Evolutionary conservation across 768 basidiomycete genomes (phyloP).

Genomic region (Hypholoma fasciculare): DNA sequence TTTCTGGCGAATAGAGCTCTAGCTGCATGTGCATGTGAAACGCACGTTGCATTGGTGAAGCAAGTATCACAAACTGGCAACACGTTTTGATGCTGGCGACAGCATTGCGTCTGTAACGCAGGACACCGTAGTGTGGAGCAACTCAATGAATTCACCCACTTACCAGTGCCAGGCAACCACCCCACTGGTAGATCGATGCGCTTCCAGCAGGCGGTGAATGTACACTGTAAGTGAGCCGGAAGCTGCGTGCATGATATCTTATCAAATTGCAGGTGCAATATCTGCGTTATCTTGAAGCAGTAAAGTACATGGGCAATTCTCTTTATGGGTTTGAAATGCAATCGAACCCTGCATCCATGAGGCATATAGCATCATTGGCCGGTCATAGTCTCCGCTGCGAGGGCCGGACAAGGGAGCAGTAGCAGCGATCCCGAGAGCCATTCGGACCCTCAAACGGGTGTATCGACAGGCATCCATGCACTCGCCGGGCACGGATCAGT

Average conservation of each 20-base stretch:
- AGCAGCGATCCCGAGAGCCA: background rate
- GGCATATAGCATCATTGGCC: background rate
- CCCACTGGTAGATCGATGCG: no score
- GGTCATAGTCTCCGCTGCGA: background rate
- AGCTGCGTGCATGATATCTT: no score
- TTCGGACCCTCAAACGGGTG: background rate
- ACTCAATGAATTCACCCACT: background rate
- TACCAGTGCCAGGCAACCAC: no score
- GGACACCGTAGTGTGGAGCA: background rate
- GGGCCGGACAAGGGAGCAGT: background rate
- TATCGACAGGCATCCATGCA: background rate
- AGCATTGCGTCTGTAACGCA: background rate
- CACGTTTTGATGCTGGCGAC: constrained; percentile 2
- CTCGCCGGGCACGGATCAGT: background rate
- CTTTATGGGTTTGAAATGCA: no score
- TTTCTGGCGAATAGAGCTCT: no score
- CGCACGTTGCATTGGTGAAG: constrained; percentile 9
- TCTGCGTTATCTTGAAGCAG: no score
- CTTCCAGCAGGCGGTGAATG: no score
- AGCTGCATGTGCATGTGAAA: constrained; percentile 9
- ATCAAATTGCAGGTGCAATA: no score
- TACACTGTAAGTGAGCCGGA: no score
- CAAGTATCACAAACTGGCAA: background rate
- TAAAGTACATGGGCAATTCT: no score
- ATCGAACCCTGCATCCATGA: no score